Percentiles rank a stretch among this genome's conserved stretches.
Conservation (phyloP, 2,329 filamentous ascomycete species). For the Trichoderma koningii region DNA sequence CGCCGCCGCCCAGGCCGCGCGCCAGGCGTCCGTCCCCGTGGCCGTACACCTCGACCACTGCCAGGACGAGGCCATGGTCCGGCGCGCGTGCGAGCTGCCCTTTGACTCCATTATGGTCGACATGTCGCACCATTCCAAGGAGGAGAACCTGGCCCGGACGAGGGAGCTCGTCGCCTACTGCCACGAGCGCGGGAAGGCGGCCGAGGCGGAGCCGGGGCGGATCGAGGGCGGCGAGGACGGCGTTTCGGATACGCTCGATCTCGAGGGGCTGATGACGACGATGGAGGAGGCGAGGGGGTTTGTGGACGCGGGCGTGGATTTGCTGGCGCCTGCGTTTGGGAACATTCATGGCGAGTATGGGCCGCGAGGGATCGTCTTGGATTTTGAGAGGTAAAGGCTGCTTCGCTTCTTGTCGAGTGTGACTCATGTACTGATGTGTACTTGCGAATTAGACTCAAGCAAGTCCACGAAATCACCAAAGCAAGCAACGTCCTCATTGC, state of each 20-base stretch:
- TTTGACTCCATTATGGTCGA: conserved; percentile 78
- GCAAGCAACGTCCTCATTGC: conserved; percentile 37
- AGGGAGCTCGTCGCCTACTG: conserved; percentile 63
- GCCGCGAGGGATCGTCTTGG: conserved; percentile 30
- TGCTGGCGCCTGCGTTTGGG: conserved; percentile 72
- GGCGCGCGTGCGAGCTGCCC: conserved; percentile 54
- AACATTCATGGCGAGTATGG: conserved; percentile 77
- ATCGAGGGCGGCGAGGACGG: conserved; percentile 65
- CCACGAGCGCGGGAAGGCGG: conserved; percentile 63
- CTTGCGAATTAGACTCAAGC: background rate
- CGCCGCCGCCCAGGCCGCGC: conserved; percentile 55
- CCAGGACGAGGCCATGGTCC: conserved; percentile 60
- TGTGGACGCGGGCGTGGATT: conserved; percentile 69
- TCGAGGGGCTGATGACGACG: conserved; percentile 59
- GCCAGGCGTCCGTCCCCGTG: conserved; percentile 58
- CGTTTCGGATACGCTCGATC: conserved; percentile 54
- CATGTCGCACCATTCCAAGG: conserved; percentile 72
- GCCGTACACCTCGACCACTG: conserved; percentile 67
- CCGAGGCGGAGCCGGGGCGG: conserved; percentile 68
- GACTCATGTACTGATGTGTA: background rate
- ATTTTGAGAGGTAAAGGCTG: conserved; percentile 8
- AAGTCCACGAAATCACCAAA: conserved; percentile 16
- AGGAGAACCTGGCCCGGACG: conserved; percentile 68
- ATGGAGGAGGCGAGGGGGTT: conserved; percentile 70
- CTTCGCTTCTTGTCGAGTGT: too few relatives aligned